Percentiles rank a stretch among this genome's conserved stretches.
Conservation (phyloP, 106 monocot genomes). For the Posidonia australis region DNA sequence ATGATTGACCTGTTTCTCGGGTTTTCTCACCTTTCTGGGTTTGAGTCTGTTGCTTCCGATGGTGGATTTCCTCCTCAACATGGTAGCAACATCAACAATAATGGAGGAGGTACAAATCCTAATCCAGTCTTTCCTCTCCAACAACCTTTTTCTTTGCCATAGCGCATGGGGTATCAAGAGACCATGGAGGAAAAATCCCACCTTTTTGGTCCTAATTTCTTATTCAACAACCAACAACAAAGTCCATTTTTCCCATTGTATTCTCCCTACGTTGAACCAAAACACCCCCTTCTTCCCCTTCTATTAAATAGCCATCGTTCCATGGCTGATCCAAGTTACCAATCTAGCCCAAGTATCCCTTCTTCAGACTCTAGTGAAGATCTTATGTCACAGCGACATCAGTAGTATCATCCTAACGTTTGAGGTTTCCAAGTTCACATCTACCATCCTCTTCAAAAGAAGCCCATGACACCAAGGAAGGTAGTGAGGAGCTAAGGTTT, state of each 20-base stretch:
- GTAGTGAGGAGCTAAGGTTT: too few species aligned
- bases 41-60: slow-evolving; percentile 12
- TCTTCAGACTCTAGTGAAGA: background rate
- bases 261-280: background rate
- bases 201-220: background rate
- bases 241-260: slow-evolving; percentile 27
- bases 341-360: background rate
- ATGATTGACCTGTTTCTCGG: slow-evolving; percentile 6
- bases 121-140: background rate
- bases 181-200: slow-evolving; percentile 9
- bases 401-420: too few species aligned
- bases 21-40: slow-evolving; percentile 4
- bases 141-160: slow-evolving; percentile 4
- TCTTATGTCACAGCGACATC: too few species aligned
- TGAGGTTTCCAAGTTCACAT: slow-evolving; percentile 6
- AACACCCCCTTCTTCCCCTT: background rate
- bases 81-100: background rate
- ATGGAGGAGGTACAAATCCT: background rate
- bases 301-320: slow-evolving; percentile 3
- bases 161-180: slow-evolving; percentile 9
- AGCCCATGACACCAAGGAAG: too few species aligned
- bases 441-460: background rate
- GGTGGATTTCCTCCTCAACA: slow-evolving; percentile 6
- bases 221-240: too few species aligned
- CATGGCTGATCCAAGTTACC: slow-evolving; percentile 4